Evolutionary conservation across 805 yeast genomes (phyloP).

Genomic region (Hanseniaspora occidentalis): DNA sequence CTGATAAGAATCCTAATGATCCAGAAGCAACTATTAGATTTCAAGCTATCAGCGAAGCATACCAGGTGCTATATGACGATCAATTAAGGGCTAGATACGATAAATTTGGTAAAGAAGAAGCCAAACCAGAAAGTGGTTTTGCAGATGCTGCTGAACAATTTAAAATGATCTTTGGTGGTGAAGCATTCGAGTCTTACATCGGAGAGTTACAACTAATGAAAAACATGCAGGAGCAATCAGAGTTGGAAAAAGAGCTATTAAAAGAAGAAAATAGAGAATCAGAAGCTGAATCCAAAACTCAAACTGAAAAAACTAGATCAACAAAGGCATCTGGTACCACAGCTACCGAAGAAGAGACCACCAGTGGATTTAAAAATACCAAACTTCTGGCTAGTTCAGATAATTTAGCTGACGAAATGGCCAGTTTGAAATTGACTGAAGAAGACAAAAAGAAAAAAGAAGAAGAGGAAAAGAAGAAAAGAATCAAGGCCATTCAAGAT

Average conservation of each 20-base stretch:
- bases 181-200: constrained; percentile 72
- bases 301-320: background rate
- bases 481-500: constrained; percentile 35
- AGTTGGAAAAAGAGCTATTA: constrained; percentile 28
- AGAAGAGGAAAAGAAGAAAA: constrained; percentile 27
- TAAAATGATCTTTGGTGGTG: constrained; percentile 75
- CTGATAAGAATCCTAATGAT: constrained; percentile 70
- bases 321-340: no score
- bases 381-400: background rate
- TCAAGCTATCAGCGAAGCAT: constrained; percentile 51
- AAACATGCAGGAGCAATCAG: constrained; percentile 56
- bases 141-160: constrained; percentile 67
- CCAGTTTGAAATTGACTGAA: constrained; percentile 4
- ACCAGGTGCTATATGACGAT: constrained; percentile 62
- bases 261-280: background rate
- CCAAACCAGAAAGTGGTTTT: constrained; percentile 58
- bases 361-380: background rate
- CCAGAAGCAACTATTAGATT: constrained; percentile 66
- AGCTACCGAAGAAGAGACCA: no score
- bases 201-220: constrained; percentile 77
- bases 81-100: constrained; percentile 56
- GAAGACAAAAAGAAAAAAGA: constrained; percentile 18
- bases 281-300: background rate
- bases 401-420: constrained; percentile 1
- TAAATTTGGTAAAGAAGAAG: constrained; percentile 61